Percentiles rank a stretch among this genome's conserved stretches.
These are phyloP conservation scores for Arthrobotrys sphaeroides DNA, from an alignment of 2,329 filamentous ascomycete species.

Conservation along the genomic window DNA sequence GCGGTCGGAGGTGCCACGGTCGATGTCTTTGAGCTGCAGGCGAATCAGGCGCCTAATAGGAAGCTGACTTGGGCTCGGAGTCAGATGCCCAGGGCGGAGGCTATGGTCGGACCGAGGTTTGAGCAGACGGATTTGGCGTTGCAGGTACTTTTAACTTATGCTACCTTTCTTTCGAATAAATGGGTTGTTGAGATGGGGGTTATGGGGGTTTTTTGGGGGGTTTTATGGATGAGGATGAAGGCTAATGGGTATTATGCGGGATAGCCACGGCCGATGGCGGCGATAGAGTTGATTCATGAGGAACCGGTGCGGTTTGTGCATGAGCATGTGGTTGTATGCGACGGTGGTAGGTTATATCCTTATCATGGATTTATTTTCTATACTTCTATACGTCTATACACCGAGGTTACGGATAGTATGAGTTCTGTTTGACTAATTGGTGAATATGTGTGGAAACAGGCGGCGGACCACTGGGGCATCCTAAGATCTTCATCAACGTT, in stretches of 20 bases:
- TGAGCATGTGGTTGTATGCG: constrained; percentile 81
- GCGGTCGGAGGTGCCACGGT: background rate
- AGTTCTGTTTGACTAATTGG: no score
- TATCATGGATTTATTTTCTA: no score
- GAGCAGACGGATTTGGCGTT: constrained; percentile 94
- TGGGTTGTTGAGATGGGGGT: background rate
- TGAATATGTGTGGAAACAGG: constrained; percentile 61
- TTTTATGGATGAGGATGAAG: background rate
- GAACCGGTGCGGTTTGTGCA: constrained; percentile 94
- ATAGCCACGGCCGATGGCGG: constrained; percentile 85
- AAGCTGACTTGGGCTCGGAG: constrained; percentile 81
- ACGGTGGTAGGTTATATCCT: constrained; percentile 69
- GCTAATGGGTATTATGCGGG: constrained; percentile 58
- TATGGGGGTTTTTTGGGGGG: constrained; percentile 7
- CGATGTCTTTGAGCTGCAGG: constrained; percentile 59
- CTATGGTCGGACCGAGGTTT: constrained; percentile 93
- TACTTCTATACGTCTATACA: background rate
- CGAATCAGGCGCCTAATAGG: constrained; percentile 88
- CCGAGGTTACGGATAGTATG: background rate
- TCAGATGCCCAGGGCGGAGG: constrained; percentile 80
- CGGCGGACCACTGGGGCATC: constrained; percentile 88
- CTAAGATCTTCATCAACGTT: constrained; percentile 94
- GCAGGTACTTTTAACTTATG: constrained; percentile 74
- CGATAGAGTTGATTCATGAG: constrained; percentile 95
- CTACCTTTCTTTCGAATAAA: constrained; percentile 1